phyloP scores from a whole-genome alignment of 495 filamentous ascomycete species.

The Trypethelium eluteriae region DNA sequence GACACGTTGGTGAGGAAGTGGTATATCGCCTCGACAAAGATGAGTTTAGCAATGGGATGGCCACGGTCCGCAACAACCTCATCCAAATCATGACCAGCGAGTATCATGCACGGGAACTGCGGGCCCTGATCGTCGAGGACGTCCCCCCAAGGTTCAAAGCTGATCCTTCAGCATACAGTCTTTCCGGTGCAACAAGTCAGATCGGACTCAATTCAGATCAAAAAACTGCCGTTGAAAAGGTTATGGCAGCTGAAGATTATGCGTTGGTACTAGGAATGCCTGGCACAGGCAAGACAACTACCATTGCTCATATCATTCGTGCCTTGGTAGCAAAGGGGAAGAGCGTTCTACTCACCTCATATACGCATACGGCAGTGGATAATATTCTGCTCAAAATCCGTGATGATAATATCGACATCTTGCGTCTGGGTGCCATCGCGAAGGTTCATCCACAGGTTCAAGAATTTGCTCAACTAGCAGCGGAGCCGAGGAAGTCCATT shows the following conservation, averaged over 20 bases:
- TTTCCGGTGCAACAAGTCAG: constrained; percentile 38
- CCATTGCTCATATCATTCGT: constrained; percentile 93
- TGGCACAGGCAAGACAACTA: constrained; percentile 95
- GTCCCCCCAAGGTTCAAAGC: constrained; percentile 65
- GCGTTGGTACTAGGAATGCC: constrained; percentile 96
- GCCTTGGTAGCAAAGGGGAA: constrained; percentile 84
- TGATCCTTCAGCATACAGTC: constrained; percentile 49
- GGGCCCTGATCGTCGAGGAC: constrained; percentile 68
- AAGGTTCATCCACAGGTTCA: constrained; percentile 85
- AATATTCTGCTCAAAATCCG: constrained; percentile 92
- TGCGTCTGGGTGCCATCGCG: constrained; percentile 71
- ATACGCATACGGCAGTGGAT: constrained; percentile 95
- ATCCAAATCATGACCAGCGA: constrained; percentile 83
- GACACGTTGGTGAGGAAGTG: constrained; percentile 46
- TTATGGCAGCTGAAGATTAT: constrained; percentile 91
- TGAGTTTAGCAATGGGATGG: constrained; percentile 97
- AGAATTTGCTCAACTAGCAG: constrained; percentile 70
- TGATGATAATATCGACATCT: constrained; percentile 65
- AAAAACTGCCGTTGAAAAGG: constrained; percentile 75
- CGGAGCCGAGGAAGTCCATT: constrained; percentile 60
- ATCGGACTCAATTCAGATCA: constrained; percentile 73
- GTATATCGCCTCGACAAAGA: constrained; percentile 90
- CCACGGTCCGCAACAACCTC: constrained; percentile 84
- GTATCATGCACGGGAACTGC: constrained; percentile 64
- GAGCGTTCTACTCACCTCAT: constrained; percentile 84